These are phyloP conservation scores for Colletotrichum neosansevieriae DNA, from an alignment of 2,329 filamentous ascomycete species.

Conservation along the genomic window DNA sequence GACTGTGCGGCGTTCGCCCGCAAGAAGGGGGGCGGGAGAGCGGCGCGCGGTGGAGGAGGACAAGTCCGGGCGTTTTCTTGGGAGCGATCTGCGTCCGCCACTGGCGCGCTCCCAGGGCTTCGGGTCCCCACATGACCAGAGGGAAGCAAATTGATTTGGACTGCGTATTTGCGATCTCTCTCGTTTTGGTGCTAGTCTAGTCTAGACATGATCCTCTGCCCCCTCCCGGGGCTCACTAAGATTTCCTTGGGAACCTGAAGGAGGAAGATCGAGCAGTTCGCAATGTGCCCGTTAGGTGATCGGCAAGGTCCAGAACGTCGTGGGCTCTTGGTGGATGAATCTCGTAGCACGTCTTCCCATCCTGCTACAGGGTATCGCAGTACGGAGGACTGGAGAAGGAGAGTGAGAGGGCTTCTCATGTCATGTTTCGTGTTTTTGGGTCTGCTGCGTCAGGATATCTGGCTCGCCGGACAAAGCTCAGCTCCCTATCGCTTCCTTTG, in stretches of 20 bases:
- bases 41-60: neutral
- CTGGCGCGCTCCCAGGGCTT: neutral
- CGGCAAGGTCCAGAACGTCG: constrained; percentile 21
- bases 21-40: constrained; percentile 9
- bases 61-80: neutral
- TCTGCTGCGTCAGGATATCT: constrained; percentile 21
- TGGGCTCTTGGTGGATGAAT: neutral
- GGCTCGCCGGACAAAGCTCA: neutral
- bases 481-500: neutral
- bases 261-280: constrained; percentile 18
- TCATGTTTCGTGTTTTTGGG: constrained; percentile 32
- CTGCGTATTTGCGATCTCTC: neutral
- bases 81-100: neutral
- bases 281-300: constrained; percentile 6
- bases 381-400: neutral
- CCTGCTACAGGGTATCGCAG: neutral
- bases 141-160: neutral
- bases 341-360: neutral
- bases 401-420: constrained; percentile 5
- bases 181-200: neutral
- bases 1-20: constrained; percentile 6
- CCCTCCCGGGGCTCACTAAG: neutral
- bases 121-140: constrained; percentile 5
- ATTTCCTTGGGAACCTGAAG: neutral
- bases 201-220: too few species aligned